phyloP scores from a whole-genome alignment of 2,329 filamentous ascomycete genomes.

The Epichloe coenophiala region DNA sequence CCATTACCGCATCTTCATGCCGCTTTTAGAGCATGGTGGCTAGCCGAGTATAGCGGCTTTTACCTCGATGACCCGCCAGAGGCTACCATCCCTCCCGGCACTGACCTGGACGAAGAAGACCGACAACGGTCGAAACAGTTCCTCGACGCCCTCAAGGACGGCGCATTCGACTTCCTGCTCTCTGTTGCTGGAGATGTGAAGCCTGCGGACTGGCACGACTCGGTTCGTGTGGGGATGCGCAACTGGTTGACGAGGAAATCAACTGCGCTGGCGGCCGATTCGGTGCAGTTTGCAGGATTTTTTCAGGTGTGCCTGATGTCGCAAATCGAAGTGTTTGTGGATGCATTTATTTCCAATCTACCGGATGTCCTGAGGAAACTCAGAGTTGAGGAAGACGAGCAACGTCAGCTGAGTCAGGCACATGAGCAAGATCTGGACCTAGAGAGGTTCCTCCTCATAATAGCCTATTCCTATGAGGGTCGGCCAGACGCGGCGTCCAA shows the following conservation, averaged over 20 bases:
- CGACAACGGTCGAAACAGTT: slow-evolving; percentile 61
- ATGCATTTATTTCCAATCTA: slow-evolving; percentile 89
- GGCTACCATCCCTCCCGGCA: slow-evolving; percentile 39
- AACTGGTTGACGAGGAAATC: slow-evolving; percentile 74
- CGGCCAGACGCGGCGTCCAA: slow-evolving; percentile 71
- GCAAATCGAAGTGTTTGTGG: slow-evolving; percentile 75
- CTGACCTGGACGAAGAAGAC: slow-evolving; percentile 56
- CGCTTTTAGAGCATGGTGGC: slow-evolving; percentile 71
- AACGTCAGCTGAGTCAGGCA: slow-evolving; percentile 52
- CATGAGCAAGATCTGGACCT: slow-evolving; percentile 61
- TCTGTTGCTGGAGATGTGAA: slow-evolving; percentile 72
- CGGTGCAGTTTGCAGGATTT: slow-evolving; percentile 53
- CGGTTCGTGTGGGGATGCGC: slow-evolving; percentile 69
- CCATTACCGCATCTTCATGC: slow-evolving; percentile 63
- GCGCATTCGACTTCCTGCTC: slow-evolving; percentile 83
- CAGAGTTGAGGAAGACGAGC: slow-evolving; percentile 80
- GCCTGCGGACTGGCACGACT: slow-evolving; percentile 74
- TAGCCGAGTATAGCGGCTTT: slow-evolving; percentile 84
- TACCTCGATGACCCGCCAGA: slow-evolving; percentile 61
- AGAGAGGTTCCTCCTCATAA: slow-evolving; percentile 82
- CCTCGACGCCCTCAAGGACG: slow-evolving; percentile 66
- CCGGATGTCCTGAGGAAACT: slow-evolving; percentile 81
- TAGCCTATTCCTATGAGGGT: slow-evolving; percentile 81
- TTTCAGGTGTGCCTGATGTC: slow-evolving; percentile 65
- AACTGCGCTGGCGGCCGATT: slow-evolving; percentile 52